phyloP scores from a whole-genome alignment of 1,139 yeast species.

The Geotrichum bryndzae region DNA sequence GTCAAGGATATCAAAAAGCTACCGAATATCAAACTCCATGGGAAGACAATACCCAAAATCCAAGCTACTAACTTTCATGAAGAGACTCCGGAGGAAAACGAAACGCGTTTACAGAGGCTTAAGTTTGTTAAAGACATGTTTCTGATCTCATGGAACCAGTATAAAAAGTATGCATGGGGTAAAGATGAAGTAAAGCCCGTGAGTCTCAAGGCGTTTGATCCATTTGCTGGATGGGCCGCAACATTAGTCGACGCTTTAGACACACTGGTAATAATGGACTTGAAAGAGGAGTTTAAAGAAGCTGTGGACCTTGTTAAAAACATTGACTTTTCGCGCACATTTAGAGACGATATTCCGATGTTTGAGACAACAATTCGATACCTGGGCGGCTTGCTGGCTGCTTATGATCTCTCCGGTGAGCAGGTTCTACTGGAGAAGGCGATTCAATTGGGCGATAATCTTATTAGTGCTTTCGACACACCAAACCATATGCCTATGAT shows the following conservation, averaged over 20 bases:
- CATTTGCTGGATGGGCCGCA: constrained; percentile 47
- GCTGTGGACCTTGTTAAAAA: constrained; percentile 48
- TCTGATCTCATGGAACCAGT: constrained; percentile 52
- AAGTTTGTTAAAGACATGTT: constrained; percentile 48
- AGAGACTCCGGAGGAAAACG: constrained; percentile 4
- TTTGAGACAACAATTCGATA: constrained; percentile 67
- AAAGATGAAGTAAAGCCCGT: constrained; percentile 53
- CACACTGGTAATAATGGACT: constrained; percentile 58
- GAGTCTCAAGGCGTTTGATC: constrained; percentile 32
- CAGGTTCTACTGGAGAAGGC: constrained; percentile 49
- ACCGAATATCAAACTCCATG: constrained; percentile 6
- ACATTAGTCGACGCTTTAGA: constrained; percentile 64
- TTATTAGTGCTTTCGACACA: constrained; percentile 64
- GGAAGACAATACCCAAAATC: constrained; percentile 4
- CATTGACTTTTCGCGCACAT: constrained; percentile 47
- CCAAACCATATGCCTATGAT: constrained; percentile 63
- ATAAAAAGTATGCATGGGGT: constrained; percentile 59
- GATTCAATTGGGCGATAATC: constrained; percentile 56
- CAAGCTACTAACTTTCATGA: constrained; percentile 11
- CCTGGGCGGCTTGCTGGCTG: constrained; percentile 67
- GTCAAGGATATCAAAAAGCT: constrained; percentile 17
- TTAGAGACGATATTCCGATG: constrained; percentile 48
- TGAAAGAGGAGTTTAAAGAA: constrained; percentile 46
- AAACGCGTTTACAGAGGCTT: constrained; percentile 33
- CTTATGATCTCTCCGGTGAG: constrained; percentile 54